phyloP scores from a whole-genome alignment of 2,329 filamentous ascomycete species.

The Pestalotiopsis sp. region DNA sequence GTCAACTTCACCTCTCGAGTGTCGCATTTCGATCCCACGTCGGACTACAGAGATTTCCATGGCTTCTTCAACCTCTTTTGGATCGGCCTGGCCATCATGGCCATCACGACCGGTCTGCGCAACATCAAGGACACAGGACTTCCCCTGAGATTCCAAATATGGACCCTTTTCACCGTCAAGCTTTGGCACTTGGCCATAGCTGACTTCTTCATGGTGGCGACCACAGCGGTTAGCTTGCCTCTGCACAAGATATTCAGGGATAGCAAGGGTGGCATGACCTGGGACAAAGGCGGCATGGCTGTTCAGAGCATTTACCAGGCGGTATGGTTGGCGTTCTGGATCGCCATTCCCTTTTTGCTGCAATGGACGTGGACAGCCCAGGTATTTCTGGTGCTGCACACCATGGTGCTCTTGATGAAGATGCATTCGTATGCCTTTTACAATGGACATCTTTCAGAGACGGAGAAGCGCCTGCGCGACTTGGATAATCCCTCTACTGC shows the following conservation, averaged over 20 bases:
- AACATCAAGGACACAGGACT: conserved; percentile 94
- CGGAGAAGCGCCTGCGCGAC: conserved; percentile 73
- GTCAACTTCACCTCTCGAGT: conserved; percentile 89
- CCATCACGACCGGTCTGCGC: conserved; percentile 87
- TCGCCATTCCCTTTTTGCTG: conserved; percentile 78
- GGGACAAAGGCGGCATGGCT: conserved; percentile 75
- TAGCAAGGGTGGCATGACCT: conserved; percentile 60
- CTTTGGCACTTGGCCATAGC: conserved; percentile 82
- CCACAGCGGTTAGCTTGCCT: conserved; percentile 69
- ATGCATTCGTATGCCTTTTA: conserved; percentile 99
- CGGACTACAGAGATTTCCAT: conserved; percentile 90
- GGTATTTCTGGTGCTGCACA: conserved; percentile 90
- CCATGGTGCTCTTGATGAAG: conserved; percentile 94
- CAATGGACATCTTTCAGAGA: conserved; percentile 91
- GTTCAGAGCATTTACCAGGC: conserved; percentile 82
- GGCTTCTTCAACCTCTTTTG: conserved; percentile 99
- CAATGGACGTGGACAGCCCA: conserved; percentile 97
- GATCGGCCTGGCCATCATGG: conserved; percentile 96
- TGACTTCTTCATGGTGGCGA: conserved; percentile 82
- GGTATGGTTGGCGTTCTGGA: conserved; percentile 80
- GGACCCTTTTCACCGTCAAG: conserved; percentile 84
- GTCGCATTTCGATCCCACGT: conserved; percentile 91
- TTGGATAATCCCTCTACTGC: conserved; percentile 76
- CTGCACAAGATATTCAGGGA: conserved; percentile 68
- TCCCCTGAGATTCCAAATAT: conserved; percentile 82